phyloP scores from a whole-genome alignment of 345 rosid species.

The Erysimum cheiranthoides region DNA sequence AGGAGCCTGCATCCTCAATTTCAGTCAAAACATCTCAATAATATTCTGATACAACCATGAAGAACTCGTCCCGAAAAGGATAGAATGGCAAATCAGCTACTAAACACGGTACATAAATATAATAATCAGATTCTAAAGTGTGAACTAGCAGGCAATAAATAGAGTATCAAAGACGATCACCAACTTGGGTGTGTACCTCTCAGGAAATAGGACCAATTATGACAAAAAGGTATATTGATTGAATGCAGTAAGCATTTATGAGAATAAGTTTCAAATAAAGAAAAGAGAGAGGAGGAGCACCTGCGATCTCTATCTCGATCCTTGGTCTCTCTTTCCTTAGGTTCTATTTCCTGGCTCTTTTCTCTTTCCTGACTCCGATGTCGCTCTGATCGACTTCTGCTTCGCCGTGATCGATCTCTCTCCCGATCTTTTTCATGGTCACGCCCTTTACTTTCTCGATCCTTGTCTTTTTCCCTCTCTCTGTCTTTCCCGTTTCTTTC shows the following conservation, averaged over 20 bases:
- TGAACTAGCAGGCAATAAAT: not conserved
- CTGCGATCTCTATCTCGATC: slow-evolving; percentile 82
- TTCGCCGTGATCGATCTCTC: slow-evolving; percentile 57
- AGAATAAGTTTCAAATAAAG: not conserved
- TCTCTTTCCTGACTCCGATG: slow-evolving; percentile 66
- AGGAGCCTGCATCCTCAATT: slow-evolving; percentile 35
- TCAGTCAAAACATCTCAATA: slow-evolving; percentile 19
- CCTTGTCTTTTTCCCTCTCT: slow-evolving; percentile 60
- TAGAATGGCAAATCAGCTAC: slow-evolving; percentile 13
- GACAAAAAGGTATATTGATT: slow-evolving; percentile 2
- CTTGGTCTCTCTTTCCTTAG: slow-evolving; percentile 60
- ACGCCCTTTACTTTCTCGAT: slow-evolving; percentile 53
- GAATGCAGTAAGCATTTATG: slow-evolving; percentile 7
- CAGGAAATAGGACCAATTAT: slow-evolving; percentile 14
- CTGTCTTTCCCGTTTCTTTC: slow-evolving; percentile 53
- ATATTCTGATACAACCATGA: slow-evolving; percentile 23
- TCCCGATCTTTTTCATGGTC: slow-evolving; percentile 56
- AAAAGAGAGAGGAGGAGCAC: slow-evolving; percentile 47
- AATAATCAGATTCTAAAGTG: not conserved
- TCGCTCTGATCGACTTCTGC: slow-evolving; percentile 68
- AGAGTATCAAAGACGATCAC: slow-evolving; percentile 5
- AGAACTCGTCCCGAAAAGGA: not conserved
- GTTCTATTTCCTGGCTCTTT: slow-evolving; percentile 55
- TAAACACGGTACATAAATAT: not conserved
- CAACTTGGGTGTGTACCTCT: slow-evolving; percentile 26